Evolutionary conservation across 768 basidiomycete species (phyloP), one percentile per base, ranked within the genome.

Genomic region (Leccinum arenicola): DNA sequence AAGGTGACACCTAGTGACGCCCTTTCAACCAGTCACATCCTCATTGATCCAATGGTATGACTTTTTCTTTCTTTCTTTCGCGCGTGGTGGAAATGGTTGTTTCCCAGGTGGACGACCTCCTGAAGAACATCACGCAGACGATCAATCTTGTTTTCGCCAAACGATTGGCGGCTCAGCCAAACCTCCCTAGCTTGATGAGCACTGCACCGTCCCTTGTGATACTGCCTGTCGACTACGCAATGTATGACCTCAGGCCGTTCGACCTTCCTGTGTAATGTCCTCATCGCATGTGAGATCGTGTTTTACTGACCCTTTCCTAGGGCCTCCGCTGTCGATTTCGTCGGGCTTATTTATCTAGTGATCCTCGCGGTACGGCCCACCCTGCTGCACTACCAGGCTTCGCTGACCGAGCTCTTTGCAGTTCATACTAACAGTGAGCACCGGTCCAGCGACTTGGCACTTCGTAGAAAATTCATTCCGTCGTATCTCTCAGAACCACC

Each of bases 201-300:
- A 74, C 56, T 1, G 82, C 85, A 1, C 85, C 87, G 0, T 73
- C 76, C 55, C 77, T 82, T 4, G 68, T 88, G 31, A 69, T 77
- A 2, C 57, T 75, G 10, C 85, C 87, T 1, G 66, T 86, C 6
- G 73, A 67, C 35, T 87, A 80, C 62, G 77, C 70, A 1, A 50
- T 84, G 9, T 49, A 74, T 54, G 86, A 88, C 59, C 59, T 84
- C 2, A 70, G 76, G 17, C 84, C 87, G 0, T 88, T 87, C 57
- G 78, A 87, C 61, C 68, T 79, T 12, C 81, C 85, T 23, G 80
- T 83, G 84, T 86, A 72, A 38, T 15, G 82, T 60, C 19, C 19
- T 73, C 11, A 17, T 43, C 6, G 49, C 33, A n/a, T 33, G 17
- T 9, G 23, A 45, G 10, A 49, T 17, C 25, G 21, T 35, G 17